These are phyloP conservation scores for Bombardia bombarda DNA, from an alignment of 495 filamentous ascomycete species.

Conservation along the genomic window DNA sequence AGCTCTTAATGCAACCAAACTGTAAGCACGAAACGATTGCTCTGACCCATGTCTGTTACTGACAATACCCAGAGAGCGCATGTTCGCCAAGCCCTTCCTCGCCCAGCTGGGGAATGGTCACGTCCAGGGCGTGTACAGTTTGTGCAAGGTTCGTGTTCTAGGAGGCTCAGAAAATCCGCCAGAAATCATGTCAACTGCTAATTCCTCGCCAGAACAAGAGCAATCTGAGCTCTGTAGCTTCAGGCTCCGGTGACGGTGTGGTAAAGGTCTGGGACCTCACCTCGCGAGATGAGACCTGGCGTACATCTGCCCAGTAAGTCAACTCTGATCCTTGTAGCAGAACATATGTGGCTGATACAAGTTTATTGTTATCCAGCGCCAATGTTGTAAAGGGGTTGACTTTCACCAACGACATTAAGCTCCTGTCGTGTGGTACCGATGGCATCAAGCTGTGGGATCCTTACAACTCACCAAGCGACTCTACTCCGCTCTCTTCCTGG, in stretches of 20 bases:
- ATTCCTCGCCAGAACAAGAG: constrained; percentile 54
- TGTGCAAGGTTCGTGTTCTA: constrained; percentile 51
- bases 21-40: constrained; percentile 29
- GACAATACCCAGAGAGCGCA: constrained; percentile 51
- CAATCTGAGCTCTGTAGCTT: constrained; percentile 63
- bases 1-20: constrained; percentile 71
- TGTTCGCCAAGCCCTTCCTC: constrained; percentile 93
- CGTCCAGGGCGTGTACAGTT: constrained; percentile 80
- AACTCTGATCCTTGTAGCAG: neutral
- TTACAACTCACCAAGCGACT: constrained; percentile 57
- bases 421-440: constrained; percentile 87
- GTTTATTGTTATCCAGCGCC: constrained; percentile 18
- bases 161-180: no score
- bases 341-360: neutral
- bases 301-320: constrained; percentile 61
- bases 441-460: constrained; percentile 87
- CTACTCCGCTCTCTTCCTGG: constrained; percentile 68
- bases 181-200: no score
- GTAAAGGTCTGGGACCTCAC: constrained; percentile 92
- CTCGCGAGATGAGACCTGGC: constrained; percentile 70
- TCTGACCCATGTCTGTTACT: neutral
- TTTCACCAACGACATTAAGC: constrained; percentile 75
- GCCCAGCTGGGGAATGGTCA: constrained; percentile 82
- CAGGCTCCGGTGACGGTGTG: constrained; percentile 76
- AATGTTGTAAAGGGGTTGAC: constrained; percentile 86